Conservation (phyloP, 495 filamentous ascomycete species). For the Hypoxylon crocopeplum region DNA sequence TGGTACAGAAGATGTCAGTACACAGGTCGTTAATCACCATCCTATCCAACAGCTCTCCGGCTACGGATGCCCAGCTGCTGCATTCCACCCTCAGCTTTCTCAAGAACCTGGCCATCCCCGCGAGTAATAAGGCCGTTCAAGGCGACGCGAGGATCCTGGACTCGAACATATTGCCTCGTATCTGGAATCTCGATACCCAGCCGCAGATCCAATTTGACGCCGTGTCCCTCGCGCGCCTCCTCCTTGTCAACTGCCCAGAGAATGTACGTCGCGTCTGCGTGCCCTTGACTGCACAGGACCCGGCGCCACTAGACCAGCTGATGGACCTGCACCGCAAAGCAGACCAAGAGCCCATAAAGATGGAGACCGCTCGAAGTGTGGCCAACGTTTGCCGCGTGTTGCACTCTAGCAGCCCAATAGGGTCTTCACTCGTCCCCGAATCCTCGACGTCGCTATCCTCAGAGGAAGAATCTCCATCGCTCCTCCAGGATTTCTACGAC, state of each 20-base stretch:
- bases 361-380: constrained; percentile 73
- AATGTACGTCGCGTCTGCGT: constrained; percentile 62
- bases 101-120: constrained; percentile 78
- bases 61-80: constrained; percentile 57
- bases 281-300: constrained; percentile 47
- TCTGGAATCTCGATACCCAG: constrained; percentile 67
- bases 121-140: constrained; percentile 65
- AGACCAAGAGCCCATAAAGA: constrained; percentile 70
- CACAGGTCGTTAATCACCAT: constrained; percentile 63
- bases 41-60: constrained; percentile 43
- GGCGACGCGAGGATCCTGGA: constrained; percentile 59
- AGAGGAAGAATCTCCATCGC: constrained; percentile 10
- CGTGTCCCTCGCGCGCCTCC: constrained; percentile 69
- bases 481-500: constrained; percentile 59
- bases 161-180: constrained; percentile 58
- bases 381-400: constrained; percentile 69
- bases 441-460: not conserved
- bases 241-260: constrained; percentile 63
- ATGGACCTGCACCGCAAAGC: constrained; percentile 63
- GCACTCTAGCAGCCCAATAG: constrained; percentile 34
- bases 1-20: constrained; percentile 61
- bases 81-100: constrained; percentile 76
- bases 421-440: constrained; percentile 7
- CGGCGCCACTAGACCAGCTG: constrained; percentile 66
- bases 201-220: constrained; percentile 75